Conservation (phyloP, 2,329 filamentous ascomycete species). For the Capronia epimyces region DNA sequence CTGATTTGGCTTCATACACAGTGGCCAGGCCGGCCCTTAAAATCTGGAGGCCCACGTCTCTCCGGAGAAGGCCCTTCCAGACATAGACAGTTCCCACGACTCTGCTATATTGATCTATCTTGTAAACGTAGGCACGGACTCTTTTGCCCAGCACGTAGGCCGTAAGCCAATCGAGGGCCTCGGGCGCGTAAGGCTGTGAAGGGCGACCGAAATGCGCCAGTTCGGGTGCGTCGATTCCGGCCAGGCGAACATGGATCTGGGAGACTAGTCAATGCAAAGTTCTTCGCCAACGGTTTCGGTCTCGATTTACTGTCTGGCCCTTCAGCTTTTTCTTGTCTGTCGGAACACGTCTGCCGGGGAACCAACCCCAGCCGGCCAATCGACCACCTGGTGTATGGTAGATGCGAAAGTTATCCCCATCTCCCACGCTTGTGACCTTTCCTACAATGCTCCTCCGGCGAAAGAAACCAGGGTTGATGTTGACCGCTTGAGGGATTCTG, state of each 20-base stretch:
- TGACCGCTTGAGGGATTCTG: constrained; percentile 70
- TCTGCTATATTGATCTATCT: constrained; percentile 84
- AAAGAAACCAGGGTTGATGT: constrained; percentile 71
- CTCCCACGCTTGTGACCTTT: constrained; percentile 84
- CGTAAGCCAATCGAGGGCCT: constrained; percentile 77
- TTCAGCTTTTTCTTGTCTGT: constrained; percentile 62
- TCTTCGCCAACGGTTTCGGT: not conserved
- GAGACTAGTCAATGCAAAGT: constrained; percentile 6
- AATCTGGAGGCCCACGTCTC: constrained; percentile 87
- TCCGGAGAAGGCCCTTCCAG: constrained; percentile 55
- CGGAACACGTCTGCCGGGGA: constrained; percentile 66
- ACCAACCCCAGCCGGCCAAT: constrained; percentile 85
- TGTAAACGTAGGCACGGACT: constrained; percentile 77
- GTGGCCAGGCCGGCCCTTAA: constrained; percentile 77
- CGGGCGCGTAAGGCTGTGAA: constrained; percentile 74
- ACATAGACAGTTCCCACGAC: constrained; percentile 81
- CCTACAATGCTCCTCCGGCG: constrained; percentile 70
- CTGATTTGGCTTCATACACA: constrained; percentile 86
- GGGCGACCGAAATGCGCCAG: constrained; percentile 84
- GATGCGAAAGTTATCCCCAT: constrained; percentile 91
- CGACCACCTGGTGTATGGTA: constrained; percentile 93
- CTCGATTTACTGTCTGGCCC: constrained; percentile 65
- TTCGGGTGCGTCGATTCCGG: constrained; percentile 90
- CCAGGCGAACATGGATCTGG: constrained; percentile 76
- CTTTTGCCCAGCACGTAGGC: constrained; percentile 64